A percentile compares a stretch with the other conserved stretches of the same genome.
phyloP scores from a whole-genome alignment of 805 yeast species.

The Kuraishia cidri region DNA sequence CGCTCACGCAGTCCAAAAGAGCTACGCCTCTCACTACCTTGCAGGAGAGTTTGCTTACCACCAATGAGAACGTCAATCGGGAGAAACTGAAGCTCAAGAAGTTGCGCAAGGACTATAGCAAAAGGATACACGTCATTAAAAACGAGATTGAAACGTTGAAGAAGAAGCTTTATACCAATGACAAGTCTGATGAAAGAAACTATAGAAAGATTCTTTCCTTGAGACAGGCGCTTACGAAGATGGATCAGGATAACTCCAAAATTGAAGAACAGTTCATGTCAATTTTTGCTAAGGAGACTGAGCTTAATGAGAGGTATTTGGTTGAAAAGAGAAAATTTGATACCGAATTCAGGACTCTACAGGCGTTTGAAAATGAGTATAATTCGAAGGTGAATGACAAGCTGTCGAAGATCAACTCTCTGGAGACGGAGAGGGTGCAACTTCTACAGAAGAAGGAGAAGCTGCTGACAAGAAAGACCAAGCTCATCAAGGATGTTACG shows the following conservation, averaged over 20 bases:
- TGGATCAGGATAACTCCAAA: constrained; percentile 25
- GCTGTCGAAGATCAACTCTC: constrained; percentile 11
- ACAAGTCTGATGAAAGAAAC: constrained; percentile 47
- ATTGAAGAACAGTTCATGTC: constrained; percentile 24
- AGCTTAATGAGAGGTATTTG: constrained; percentile 25
- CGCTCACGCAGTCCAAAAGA: constrained; percentile 21
- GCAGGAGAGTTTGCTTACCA: constrained; percentile 56
- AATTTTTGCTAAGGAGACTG: constrained; percentile 24
- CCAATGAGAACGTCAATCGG: constrained; percentile 48
- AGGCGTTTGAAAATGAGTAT: constrained; percentile 19
- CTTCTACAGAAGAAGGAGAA: constrained; percentile 23
- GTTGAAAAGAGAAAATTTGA: constrained; percentile 29
- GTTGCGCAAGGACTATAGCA: constrained; percentile 47
- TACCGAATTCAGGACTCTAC: constrained; percentile 19
- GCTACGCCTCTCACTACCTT: constrained; percentile 53
- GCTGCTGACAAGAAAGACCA: constrained; percentile 18
- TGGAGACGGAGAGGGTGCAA: constrained; percentile 19
- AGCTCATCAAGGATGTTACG: constrained; percentile 14
- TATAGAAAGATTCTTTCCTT: constrained; percentile 42
- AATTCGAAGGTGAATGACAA: constrained; percentile 13
- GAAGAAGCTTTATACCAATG: constrained; percentile 30
- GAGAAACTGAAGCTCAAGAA: constrained; percentile 52
- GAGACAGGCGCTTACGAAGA: constrained; percentile 31
- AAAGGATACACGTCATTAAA: constrained; percentile 38
- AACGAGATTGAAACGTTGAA: constrained; percentile 49